These are phyloP conservation scores for Chlorencoelia australis DNA, from an alignment of 2,329 filamentous ascomycete species.

Conservation along the genomic window DNA sequence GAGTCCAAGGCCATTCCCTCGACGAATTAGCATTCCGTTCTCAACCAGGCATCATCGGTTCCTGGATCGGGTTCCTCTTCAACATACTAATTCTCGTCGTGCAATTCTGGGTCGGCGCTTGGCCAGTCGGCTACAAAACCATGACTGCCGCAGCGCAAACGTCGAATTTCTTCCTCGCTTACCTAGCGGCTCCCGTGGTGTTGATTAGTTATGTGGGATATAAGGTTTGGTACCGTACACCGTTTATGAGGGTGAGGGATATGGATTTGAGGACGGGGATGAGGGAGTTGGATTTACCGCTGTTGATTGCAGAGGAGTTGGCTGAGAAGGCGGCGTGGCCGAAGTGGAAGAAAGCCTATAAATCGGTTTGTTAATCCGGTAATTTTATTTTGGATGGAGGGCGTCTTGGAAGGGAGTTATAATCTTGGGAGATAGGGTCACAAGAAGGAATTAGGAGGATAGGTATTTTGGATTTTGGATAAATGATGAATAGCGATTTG, in stretches of 20 bases:
- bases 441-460: too few species aligned
- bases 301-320: constrained; percentile 68
- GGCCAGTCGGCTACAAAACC: constrained; percentile 51
- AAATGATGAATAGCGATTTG: too few species aligned
- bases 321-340: constrained; percentile 67
- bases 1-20: constrained; percentile 54
- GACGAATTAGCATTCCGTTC: constrained; percentile 73
- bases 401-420: not conserved
- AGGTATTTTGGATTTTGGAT: too few species aligned
- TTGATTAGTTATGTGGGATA: constrained; percentile 60
- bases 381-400: not conserved
- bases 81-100: constrained; percentile 68
- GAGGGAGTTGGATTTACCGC: constrained; percentile 71
- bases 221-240: constrained; percentile 65
- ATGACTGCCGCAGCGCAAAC: constrained; percentile 38
- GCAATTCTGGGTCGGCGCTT: constrained; percentile 82
- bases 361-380: constrained; percentile 51
- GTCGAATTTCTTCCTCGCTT: constrained; percentile 63
- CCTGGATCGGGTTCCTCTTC: constrained; percentile 67
- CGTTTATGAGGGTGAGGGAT: constrained; percentile 54
- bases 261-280: constrained; percentile 86
- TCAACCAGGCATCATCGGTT: constrained; percentile 69
- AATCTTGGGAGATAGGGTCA: too few species aligned
- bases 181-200: constrained; percentile 61
- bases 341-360: constrained; percentile 66